A percentile compares a stretch with the other conserved stretches of the same genome.
Evolutionary conservation across 2,329 filamentous ascomycete species (phyloP).

Genomic region (Colletotrichum sp.): DNA sequence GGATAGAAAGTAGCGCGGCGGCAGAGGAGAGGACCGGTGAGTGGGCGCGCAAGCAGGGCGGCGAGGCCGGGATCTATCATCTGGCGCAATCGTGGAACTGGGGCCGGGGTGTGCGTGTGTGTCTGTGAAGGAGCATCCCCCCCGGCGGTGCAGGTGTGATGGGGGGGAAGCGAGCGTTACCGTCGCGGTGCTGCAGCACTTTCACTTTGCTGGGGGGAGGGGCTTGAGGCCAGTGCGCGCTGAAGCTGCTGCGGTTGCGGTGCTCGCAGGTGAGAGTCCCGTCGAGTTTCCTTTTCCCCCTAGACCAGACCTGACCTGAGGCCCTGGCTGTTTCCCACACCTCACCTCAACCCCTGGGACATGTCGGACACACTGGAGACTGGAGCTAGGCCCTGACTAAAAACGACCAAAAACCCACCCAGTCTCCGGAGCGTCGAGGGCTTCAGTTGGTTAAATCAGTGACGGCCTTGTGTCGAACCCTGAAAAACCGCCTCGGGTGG

Average conservation of each 20-base stretch:
- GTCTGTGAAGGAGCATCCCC: not conserved
- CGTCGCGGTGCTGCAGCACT: not conserved
- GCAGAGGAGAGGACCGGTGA: not conserved
- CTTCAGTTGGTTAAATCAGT: not conserved
- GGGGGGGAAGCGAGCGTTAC: not conserved
- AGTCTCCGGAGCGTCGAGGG: not conserved
- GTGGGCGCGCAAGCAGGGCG: not conserved
- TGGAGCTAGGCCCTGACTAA: not conserved
- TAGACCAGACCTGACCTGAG: not conserved
- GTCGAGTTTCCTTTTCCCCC: not conserved
- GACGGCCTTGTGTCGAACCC: not conserved
- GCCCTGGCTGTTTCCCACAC: not conserved
- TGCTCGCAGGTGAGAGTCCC: not conserved
- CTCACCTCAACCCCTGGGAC: not conserved
- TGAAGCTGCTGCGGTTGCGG: not conserved
- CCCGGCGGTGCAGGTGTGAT: not conserved
- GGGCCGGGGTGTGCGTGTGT: not conserved
- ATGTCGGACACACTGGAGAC: not conserved
- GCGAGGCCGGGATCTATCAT: constrained; percentile 10
- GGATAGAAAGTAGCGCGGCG: not conserved
- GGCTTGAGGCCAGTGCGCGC: not conserved
- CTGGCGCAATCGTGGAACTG: constrained; percentile 16
- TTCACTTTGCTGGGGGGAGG: not conserved
- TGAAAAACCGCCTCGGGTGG: not conserved
- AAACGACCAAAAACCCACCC: not conserved